These are phyloP conservation scores for Maudiozyma humilis DNA, from an alignment of 1,139 yeast genomes.

Conservation along the genomic window DNA sequence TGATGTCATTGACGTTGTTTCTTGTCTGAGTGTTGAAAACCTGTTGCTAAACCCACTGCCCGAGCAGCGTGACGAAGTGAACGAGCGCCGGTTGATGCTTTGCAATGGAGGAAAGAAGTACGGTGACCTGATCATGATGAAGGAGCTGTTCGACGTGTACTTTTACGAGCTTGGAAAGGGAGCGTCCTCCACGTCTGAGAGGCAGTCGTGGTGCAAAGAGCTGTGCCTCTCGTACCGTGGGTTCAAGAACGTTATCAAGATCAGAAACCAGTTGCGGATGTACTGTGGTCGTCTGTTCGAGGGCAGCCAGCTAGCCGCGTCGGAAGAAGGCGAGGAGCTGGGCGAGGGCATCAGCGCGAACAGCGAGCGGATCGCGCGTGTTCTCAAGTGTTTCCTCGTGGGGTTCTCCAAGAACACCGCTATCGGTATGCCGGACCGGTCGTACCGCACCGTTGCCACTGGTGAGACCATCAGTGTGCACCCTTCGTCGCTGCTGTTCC, in stretches of 20 bases:
- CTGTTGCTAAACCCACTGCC: conserved; percentile 71
- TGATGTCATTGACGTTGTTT: conserved; percentile 77
- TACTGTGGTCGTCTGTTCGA: conserved; percentile 44
- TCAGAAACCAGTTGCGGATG: conserved; percentile 64
- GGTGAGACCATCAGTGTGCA: conserved; percentile 82
- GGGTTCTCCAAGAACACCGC: conserved; percentile 87
- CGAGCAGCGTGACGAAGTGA: conserved; percentile 73
- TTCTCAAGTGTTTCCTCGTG: conserved; percentile 67
- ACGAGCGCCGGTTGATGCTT: conserved; percentile 47
- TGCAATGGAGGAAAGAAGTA: conserved; percentile 61
- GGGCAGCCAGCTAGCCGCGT: conserved; percentile 15
- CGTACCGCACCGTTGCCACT: conserved; percentile 73
- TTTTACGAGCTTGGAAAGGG: conserved; percentile 37
- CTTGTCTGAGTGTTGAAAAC: conserved; percentile 90
- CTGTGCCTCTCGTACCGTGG: conserved; percentile 71
- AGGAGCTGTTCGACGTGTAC: conserved; percentile 65
- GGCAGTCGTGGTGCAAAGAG: conserved; percentile 76
- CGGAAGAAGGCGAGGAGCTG: conserved; percentile 29
- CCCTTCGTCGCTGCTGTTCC: conserved; percentile 79
- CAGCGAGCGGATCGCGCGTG: conserved; percentile 42
- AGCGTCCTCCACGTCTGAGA: conserved; percentile 39
- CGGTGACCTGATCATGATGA: conserved; percentile 80
- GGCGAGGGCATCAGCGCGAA: conserved; percentile 10
- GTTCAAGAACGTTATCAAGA: conserved; percentile 65
- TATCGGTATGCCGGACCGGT: conserved; percentile 88